A percentile compares a stretch with the other conserved stretches of the same genome.
phyloP scores from a whole-genome alignment of 108 stramenopile genomes.

The Parietichytrium sp. region DNA sequence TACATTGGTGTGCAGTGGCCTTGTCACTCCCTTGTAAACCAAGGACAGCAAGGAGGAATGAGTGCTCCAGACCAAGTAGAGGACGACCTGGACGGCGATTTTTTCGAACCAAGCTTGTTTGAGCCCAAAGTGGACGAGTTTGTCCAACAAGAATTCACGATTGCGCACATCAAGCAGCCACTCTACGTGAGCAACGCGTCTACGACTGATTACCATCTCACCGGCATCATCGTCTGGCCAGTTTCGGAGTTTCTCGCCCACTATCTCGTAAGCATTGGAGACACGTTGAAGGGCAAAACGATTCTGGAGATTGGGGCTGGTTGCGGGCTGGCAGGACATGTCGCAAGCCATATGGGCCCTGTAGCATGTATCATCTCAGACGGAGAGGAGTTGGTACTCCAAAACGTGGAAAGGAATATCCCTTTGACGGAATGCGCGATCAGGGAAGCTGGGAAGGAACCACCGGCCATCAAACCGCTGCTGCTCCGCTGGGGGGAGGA shows the following conservation, averaged over 20 bases:
- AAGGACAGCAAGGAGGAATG: no score
- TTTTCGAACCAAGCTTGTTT: neutral
- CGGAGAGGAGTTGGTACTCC: conserved; percentile 27
- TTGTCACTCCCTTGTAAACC: no score
- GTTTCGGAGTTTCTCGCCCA: neutral
- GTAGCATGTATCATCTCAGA: neutral
- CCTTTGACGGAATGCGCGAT: neutral
- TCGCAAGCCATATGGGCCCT: neutral
- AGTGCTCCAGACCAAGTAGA: neutral
- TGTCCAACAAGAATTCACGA: neutral
- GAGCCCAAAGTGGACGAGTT: neutral
- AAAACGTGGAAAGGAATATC: neutral
- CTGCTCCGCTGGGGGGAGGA: neutral
- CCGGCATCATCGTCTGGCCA: conserved; percentile 28
- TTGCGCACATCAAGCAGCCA: neutral
- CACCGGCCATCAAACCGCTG: neutral
- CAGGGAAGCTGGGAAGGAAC: neutral
- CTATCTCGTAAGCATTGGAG: neutral
- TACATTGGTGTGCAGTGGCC: no score
- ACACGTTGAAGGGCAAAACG: neutral
- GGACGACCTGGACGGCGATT: neutral
- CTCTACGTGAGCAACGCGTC: conserved; percentile 8
- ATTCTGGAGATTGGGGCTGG: conserved; percentile 38
- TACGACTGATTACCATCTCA: neutral
- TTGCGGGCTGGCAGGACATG: conserved; percentile 6